Evolutionary conservation across 1,284 basidiomycete species (phyloP).

Genomic region (Sporisorium iseilematis-ciliati): DNA sequence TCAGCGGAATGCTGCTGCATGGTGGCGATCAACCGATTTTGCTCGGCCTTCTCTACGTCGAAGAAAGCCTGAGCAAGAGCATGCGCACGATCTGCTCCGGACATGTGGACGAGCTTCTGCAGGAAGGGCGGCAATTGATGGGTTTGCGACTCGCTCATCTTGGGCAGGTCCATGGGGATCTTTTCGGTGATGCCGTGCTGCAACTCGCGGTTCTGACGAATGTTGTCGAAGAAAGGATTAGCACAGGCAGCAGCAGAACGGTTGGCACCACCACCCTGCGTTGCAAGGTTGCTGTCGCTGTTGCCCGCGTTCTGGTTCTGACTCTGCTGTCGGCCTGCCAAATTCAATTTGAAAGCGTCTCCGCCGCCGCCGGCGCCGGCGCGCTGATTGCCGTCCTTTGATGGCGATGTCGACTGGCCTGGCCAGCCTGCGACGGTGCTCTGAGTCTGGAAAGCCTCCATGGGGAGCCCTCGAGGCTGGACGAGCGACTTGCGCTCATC

Average conservation of each 20-base stretch:
- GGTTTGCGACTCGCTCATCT: slow-evolving; percentile 37
- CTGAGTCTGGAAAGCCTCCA: slow-evolving; percentile 61
- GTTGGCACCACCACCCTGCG: slow-evolving; percentile 7
- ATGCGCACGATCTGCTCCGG: slow-evolving; percentile 77
- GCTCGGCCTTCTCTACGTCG: slow-evolving; percentile 88
- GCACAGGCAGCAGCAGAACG: slow-evolving; percentile 39
- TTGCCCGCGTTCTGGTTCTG: slow-evolving; percentile 6
- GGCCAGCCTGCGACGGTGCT: slow-evolving; percentile 54
- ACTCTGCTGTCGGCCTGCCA: slow-evolving; percentile 25
- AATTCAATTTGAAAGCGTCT: slow-evolving; percentile 20
- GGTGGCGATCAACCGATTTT: slow-evolving; percentile 85
- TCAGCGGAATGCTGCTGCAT: slow-evolving; percentile 86
- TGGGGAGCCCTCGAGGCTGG: slow-evolving; percentile 59
- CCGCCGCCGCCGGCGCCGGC: slow-evolving; percentile 1
- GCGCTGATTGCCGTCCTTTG: slow-evolving; percentile 15
- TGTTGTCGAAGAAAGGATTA: slow-evolving; percentile 80
- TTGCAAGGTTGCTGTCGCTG: not conserved
- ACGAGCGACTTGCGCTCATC: slow-evolving; percentile 45
- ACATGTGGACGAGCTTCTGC: slow-evolving; percentile 75
- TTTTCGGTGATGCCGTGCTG: slow-evolving; percentile 77
- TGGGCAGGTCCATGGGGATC: slow-evolving; percentile 61
- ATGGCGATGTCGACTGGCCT: slow-evolving; percentile 28
- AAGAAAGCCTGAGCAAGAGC: slow-evolving; percentile 91
- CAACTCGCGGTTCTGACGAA: slow-evolving; percentile 93
- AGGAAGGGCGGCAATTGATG: slow-evolving; percentile 83